These are phyloP conservation scores for Sechiopsis laciniata DNA, from an alignment of 306 rosid species.

Conservation along the genomic window DNA sequence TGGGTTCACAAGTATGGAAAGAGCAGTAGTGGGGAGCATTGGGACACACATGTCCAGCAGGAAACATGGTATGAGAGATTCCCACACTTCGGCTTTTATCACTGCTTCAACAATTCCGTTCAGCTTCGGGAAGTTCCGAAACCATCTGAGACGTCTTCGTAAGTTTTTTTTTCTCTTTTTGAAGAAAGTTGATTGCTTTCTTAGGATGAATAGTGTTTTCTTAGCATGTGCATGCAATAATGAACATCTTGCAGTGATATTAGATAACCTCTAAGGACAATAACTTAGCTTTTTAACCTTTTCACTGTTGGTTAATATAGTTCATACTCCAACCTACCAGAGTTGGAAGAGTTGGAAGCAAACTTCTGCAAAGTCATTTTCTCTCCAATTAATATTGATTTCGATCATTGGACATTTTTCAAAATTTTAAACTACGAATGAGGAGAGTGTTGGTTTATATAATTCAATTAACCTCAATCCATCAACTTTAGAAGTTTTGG, in stretches of 20 bases:
- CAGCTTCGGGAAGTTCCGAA: constrained; percentile 80
- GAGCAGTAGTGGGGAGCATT: constrained; percentile 91
- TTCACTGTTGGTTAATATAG: not conserved
- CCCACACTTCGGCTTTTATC: constrained; percentile 84
- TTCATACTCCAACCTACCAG: too few species aligned
- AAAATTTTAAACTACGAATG: too few species aligned
- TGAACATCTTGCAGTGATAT: not conserved
- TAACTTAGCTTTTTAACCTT: not conserved
- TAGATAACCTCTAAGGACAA: not conserved
- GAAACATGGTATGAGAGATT: constrained; percentile 94
- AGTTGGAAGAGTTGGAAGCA: too few species aligned
- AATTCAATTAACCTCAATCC: too few species aligned
- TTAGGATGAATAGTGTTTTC: not conserved
- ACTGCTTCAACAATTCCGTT: constrained; percentile 77
- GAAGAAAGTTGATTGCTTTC: constrained; percentile 6
- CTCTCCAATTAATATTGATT: too few species aligned
- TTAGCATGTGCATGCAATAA: constrained; percentile 6
- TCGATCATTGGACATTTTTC: too few species aligned
- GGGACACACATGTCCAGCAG: constrained; percentile 79
- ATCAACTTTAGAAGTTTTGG: too few species aligned
- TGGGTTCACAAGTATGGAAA: constrained; percentile 95
- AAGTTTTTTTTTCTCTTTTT: not conserved
- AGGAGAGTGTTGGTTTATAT: too few species aligned
- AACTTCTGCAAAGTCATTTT: too few species aligned
- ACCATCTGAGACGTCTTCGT: constrained; percentile 41